phyloP scores from a whole-genome alignment of 108 stramenopile genomes.

The Cylindrotheca closterium region DNA sequence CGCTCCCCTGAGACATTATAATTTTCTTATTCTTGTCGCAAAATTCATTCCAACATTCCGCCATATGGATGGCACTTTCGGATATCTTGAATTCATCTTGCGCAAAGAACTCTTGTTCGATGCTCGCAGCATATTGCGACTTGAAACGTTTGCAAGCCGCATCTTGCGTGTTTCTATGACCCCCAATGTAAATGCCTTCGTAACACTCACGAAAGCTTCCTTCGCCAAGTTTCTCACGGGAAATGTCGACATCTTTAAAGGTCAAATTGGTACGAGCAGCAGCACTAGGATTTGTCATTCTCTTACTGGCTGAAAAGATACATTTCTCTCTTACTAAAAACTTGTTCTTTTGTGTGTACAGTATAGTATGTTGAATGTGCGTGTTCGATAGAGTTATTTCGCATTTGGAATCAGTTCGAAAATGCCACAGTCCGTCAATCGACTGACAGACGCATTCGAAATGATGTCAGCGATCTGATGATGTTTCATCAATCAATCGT shows the following conservation, averaged over 20 bases:
- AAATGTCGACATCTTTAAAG: slow-evolving; percentile 24
- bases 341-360: no score
- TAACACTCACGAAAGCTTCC: slow-evolving; percentile 48
- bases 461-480: no score
- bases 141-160: slow-evolving; percentile 67
- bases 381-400: no score
- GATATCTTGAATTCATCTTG: slow-evolving; percentile 43
- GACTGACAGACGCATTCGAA: no score
- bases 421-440: no score
- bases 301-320: no score
- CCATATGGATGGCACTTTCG: slow-evolving; percentile 49
- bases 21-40: slow-evolving; percentile 49
- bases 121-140: slow-evolving; percentile 14
- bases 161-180: slow-evolving; percentile 63
- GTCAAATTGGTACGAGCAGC: slow-evolving; percentile 64
- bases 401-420: no score
- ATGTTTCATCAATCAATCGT: no score
- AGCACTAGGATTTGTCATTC: no score
- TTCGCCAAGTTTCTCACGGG: slow-evolving; percentile 24
- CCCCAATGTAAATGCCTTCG: slow-evolving; percentile 55
- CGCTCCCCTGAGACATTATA: slow-evolving; percentile 39
- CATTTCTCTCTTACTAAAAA: no score
- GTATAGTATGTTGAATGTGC: no score
- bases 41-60: slow-evolving; percentile 58
- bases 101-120: slow-evolving; percentile 53